Base-by-base conservation (phyloP, 371 early-diverging fungal genomes). In the Apophysomyces elegans region DNA sequence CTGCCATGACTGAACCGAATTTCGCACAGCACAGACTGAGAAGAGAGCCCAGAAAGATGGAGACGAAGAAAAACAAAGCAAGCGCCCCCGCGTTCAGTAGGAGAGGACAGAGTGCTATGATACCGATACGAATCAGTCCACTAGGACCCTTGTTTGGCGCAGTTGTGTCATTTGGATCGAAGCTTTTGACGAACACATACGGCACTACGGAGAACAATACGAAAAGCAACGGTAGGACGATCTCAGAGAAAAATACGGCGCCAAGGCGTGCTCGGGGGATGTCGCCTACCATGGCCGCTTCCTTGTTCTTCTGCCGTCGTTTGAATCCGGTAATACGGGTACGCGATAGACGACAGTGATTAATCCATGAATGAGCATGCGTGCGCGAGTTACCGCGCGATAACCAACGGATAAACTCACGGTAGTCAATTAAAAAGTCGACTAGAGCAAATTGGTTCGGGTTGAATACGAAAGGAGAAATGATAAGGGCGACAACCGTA, bases 391-490 rank as follows among this genome's bases (percentile, higher is more conserved):
- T 92, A 37, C 93, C 93, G 0, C 88, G 84, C 14, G 92, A 93
- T 63, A 94, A 76, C 93, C 94, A 94, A 37, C 89, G 86, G 57
- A 94, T 75, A 71, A 87, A 93, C 66, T 88, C 91, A 37, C 87
- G 86, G 69, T 93, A 94, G 65, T 94, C 95, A 7, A 91, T 67
- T 64, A 94, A 79, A 66, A 93, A 92, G 62, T 92, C 93, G 0
- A 81, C 78, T 41, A 88, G 78, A 5, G 88, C 79, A 63, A 94
- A 94, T 71, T 92, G 93, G 64, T 92, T 91, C 7, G 93, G 94
- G 66, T 94, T 94, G 75, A 92, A 94, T 21, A 94, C 65, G 73
- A 91, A 94, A 0, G 95, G 94, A 44, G 93, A 88, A 32, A 93
- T 70, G 59, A 87, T 76, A 41, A 94, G 71, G 1, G 92, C 90